A percentile compares a stretch with the other conserved stretches of the same genome.
phyloP scores from a whole-genome alignment of 495 filamentous ascomycete genomes.

The Trichocladium antarcticum region DNA sequence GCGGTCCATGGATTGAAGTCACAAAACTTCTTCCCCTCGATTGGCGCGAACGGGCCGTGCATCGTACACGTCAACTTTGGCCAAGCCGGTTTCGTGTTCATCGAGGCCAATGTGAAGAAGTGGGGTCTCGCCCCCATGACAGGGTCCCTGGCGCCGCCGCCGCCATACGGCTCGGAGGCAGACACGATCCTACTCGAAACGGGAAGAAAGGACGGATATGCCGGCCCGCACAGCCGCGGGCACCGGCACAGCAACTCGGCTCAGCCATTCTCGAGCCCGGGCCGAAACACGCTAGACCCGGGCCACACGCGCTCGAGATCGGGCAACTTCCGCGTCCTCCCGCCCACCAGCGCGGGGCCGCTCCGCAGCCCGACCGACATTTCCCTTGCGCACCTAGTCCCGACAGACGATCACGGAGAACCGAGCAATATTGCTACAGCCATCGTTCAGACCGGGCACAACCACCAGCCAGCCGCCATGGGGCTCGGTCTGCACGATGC shows the following conservation, averaged over 20 bases:
- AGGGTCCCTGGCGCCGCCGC: constrained; percentile 85
- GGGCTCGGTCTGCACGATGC: constrained; percentile 27
- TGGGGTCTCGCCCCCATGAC: constrained; percentile 97
- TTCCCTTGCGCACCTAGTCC: constrained; percentile 66
- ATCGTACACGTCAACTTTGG: constrained; percentile 95
- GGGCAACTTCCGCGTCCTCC: constrained; percentile 50
- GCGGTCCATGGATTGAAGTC: constrained; percentile 85
- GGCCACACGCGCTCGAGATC: constrained; percentile 46
- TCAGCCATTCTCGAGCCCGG: constrained; percentile 28
- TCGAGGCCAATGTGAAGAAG: constrained; percentile 98
- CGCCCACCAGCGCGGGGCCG: constrained; percentile 79
- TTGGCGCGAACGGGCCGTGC: constrained; percentile 88
- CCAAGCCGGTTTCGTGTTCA: constrained; percentile 94
- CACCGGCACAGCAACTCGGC: constrained; percentile 40
- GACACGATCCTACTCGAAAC: constrained; percentile 90
- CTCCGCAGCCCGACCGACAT: constrained; percentile 92
- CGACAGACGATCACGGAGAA: constrained; percentile 67
- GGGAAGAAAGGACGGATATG: constrained; percentile 54
- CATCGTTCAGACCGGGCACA: constrained; percentile 14
- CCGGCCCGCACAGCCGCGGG: constrained; percentile 43
- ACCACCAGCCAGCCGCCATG: constrained; percentile 24
- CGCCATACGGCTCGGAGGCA: constrained; percentile 91
- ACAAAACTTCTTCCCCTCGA: constrained; percentile 92
- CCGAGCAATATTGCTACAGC: constrained; percentile 45
- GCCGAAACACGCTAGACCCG: constrained; percentile 24